Percentiles rank a stretch among this genome's conserved stretches.
Evolutionary conservation across 2,329 filamentous ascomycete species (phyloP).

Genomic region (Purpureocillium takamizusanense): DNA sequence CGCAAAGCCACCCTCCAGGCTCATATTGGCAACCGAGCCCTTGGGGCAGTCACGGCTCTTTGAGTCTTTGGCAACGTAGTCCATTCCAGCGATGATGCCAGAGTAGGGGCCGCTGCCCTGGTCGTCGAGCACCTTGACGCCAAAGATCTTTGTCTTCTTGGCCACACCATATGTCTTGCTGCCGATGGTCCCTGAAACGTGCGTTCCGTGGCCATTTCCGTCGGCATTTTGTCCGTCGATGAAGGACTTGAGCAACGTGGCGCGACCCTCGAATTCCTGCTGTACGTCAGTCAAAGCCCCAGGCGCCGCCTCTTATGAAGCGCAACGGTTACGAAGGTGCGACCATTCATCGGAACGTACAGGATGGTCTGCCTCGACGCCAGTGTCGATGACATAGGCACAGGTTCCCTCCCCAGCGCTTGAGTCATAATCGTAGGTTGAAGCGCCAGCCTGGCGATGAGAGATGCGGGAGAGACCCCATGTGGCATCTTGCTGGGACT

Average conservation of each 20-base stretch:
- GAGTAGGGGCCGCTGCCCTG: constrained; percentile 24
- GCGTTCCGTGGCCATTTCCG: constrained; percentile 17
- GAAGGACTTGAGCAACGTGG: constrained; percentile 24
- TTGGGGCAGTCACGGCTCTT: constrained; percentile 23
- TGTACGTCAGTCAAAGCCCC: background rate
- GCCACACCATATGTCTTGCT: constrained; percentile 27
- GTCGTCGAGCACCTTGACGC: constrained; percentile 27
- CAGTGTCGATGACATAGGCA: constrained; percentile 34
- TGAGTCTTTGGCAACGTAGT: constrained; percentile 26
- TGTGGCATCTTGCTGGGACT: constrained; percentile 23
- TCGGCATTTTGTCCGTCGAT: constrained; percentile 19
- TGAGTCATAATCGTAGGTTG: constrained; percentile 22
- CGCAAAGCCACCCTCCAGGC: constrained; percentile 34
- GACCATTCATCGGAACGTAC: too few relatives aligned
- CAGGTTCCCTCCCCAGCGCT: constrained; percentile 25
- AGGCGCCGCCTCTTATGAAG: too few relatives aligned
- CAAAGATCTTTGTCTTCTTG: constrained; percentile 27
- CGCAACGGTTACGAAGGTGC: too few relatives aligned
- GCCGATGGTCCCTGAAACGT: constrained; percentile 24
- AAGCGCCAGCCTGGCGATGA: constrained; percentile 12
- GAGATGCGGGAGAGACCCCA: constrained; percentile 29
- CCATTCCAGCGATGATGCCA: constrained; percentile 29
- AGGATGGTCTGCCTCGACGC: constrained; percentile 22
- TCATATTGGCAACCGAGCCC: constrained; percentile 40
- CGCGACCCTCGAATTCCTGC: constrained; percentile 29